A percentile compares a stretch with the other conserved stretches of the same genome.
Evolutionary conservation across 768 basidiomycete species (phyloP).

Genomic region (Clitopilus passeckerianus): DNA sequence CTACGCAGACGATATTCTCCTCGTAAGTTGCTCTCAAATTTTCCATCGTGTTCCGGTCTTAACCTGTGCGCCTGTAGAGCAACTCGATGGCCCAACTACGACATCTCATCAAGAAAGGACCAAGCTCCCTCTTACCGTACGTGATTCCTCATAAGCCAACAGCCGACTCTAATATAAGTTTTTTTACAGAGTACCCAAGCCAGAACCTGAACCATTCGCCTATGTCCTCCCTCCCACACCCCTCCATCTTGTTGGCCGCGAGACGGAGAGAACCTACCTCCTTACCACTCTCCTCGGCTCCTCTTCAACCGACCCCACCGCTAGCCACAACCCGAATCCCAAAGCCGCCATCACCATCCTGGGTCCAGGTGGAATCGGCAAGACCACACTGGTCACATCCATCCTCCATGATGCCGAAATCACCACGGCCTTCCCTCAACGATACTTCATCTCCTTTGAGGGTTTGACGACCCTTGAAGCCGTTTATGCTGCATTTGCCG

Average conservation of each 20-base stretch:
- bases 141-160: neutral
- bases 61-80: neutral
- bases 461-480: neutral
- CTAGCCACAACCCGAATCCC: neutral
- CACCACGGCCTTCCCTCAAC: neutral
- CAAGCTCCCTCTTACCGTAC: neutral
- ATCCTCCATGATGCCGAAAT: neutral
- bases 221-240: neutral
- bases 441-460: slow-evolving; percentile 8
- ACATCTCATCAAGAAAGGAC: neutral
- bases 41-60: neutral
- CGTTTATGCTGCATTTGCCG: slow-evolving; percentile 2
- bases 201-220: neutral
- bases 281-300: neutral
- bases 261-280: neutral
- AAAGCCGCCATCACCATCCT: neutral
- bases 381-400: neutral
- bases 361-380: neutral
- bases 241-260: neutral
- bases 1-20: neutral
- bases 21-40: neutral
- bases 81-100: neutral
- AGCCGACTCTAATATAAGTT: neutral
- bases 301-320: too few relatives aligned
- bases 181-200: neutral